phyloP scores from a whole-genome alignment of 164 flowering plant species.

The Magnolia changhungtana region DNA sequence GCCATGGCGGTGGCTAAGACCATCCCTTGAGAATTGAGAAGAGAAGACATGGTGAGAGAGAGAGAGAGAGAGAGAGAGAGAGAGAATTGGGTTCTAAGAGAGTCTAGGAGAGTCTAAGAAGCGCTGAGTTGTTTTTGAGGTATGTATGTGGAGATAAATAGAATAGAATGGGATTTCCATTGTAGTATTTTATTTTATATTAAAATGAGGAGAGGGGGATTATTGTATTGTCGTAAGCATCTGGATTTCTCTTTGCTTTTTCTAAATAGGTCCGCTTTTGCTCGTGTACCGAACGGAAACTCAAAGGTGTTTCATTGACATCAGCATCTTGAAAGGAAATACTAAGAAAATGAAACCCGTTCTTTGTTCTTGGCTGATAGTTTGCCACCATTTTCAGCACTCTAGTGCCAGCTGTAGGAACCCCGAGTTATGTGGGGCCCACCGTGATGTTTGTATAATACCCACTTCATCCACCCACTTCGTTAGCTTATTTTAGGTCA shows the following conservation, averaged over 20 bases:
- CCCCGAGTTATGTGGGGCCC: too few relatives aligned
- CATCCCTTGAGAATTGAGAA: slow-evolving; percentile 47
- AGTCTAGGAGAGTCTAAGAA: background rate
- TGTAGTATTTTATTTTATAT: background rate
- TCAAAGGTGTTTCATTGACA: slow-evolving; percentile 24
- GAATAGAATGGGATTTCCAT: background rate
- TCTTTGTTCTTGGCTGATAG: background rate
- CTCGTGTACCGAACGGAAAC: slow-evolving; percentile 8
- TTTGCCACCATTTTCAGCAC: background rate
- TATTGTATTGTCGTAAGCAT: background rate
- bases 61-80: background rate
- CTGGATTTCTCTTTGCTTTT: background rate
- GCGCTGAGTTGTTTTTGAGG: background rate
- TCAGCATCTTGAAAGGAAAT: background rate
- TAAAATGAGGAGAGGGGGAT: background rate
- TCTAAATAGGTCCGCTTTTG: background rate
- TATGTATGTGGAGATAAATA: background rate
- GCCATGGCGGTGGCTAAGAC: slow-evolving; percentile 81
- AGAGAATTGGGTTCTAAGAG: too few relatives aligned
- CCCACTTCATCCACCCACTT: too few relatives aligned
- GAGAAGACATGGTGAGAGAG: slow-evolving; percentile 39
- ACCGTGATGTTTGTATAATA: too few relatives aligned
- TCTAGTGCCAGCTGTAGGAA: background rate
- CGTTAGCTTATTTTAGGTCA: too few relatives aligned
- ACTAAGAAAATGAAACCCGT: background rate